A percentile compares a stretch with the other conserved stretches of the same genome.
These are phyloP conservation scores for Ulvella scutata DNA, from an alignment of 139 green algal species.

Conservation along the genomic window DNA sequence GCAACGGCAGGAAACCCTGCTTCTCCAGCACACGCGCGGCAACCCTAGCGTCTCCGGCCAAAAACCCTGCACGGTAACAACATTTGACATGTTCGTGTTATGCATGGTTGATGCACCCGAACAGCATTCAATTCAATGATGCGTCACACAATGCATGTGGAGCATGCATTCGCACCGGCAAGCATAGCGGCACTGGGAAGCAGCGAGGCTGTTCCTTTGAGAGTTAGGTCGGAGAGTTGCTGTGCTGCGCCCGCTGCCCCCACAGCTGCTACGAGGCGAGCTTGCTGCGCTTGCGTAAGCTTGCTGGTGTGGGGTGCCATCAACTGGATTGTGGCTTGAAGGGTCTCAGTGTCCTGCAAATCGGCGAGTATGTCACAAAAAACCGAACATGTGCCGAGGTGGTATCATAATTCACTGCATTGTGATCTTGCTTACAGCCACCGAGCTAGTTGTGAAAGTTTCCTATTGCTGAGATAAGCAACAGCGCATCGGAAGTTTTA, in stretches of 20 bases:
- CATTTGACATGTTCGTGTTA: no score
- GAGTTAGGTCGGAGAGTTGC: neutral
- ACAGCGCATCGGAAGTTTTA: no score
- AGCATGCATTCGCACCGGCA: neutral
- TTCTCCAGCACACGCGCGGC: neutral
- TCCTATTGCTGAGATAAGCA: no score
- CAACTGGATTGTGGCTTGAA: neutral
- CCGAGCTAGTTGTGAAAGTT: no score
- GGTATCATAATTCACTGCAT: no score
- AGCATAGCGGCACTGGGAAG: neutral
- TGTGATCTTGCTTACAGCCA: no score
- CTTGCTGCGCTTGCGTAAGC: neutral
- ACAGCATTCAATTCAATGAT: no score
- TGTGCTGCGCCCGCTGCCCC: neutral
- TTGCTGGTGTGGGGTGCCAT: neutral
- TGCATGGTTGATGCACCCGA: no score
- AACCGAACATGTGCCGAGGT: no score
- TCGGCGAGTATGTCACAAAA: no score
- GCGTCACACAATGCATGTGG: no score
- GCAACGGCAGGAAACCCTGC: neutral
- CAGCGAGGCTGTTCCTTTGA: neutral
- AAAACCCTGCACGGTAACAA: neutral
- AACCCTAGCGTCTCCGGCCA: neutral
- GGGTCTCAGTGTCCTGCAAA: neutral
- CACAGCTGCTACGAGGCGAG: neutral